These are phyloP conservation scores for Auricularia auricula-judae DNA, from an alignment of 768 basidiomycete species.

Conservation along the genomic window DNA sequence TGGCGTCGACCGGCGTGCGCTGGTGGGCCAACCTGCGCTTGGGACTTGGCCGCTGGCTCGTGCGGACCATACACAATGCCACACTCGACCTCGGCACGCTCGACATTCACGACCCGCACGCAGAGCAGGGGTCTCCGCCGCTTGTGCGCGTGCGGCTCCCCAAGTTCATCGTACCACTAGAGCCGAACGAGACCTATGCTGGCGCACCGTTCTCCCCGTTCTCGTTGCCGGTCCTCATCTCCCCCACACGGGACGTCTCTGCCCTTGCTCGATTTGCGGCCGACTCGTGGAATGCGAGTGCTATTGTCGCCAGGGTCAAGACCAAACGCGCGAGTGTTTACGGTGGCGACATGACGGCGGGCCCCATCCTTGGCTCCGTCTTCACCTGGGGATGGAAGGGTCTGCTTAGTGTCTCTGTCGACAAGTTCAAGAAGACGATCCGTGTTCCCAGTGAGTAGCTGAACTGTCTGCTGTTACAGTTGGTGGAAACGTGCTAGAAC, in stretches of 20 bases:
- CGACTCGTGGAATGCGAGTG: slow-evolving; percentile 47
- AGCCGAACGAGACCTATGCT: slow-evolving; percentile 39
- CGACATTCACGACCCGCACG: not conserved
- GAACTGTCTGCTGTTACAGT: no score
- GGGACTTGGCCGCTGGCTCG: slow-evolving; percentile 46
- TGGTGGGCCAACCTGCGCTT: slow-evolving; percentile 42
- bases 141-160: slow-evolving; percentile 39
- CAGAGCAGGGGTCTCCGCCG: slow-evolving; percentile 12
- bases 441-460: slow-evolving; percentile 41
- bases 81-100: slow-evolving; percentile 45
- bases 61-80: slow-evolving; percentile 43
- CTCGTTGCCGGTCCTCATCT: slow-evolving; percentile 37
- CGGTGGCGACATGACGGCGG: slow-evolving; percentile 33
- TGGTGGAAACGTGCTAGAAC: no score
- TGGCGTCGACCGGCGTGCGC: slow-evolving; percentile 11
- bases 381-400: slow-evolving; percentile 34
- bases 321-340: slow-evolving; percentile 34
- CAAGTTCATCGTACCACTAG: slow-evolving; percentile 46
- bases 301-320: slow-evolving; percentile 31
- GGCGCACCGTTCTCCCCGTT: slow-evolving; percentile 48
- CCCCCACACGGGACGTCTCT: slow-evolving; percentile 41
- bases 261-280: slow-evolving; percentile 39
- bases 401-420: slow-evolving; percentile 26
- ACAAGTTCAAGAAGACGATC: slow-evolving; percentile 35
- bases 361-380: not conserved